Evolutionary conservation across 805 yeast genomes (phyloP).

Genomic region (Yamadazyma kitorensis): DNA sequence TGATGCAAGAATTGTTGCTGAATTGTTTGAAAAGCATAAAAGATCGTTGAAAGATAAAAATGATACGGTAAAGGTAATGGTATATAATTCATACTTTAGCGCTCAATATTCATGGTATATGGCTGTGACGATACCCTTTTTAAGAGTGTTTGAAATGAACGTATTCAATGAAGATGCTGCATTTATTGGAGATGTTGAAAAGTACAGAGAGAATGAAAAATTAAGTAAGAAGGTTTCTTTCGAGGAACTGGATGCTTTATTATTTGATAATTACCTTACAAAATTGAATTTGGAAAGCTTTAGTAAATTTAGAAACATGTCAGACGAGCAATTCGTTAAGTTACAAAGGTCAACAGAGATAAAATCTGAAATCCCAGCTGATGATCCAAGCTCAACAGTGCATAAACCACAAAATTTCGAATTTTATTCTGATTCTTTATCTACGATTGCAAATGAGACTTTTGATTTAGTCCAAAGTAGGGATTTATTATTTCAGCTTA

Average conservation of each 20-base stretch:
- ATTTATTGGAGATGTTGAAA: slow-evolving; percentile 15
- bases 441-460: slow-evolving; percentile 24
- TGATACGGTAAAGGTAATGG: slow-evolving; percentile 29
- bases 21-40: slow-evolving; percentile 23
- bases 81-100: slow-evolving; percentile 32
- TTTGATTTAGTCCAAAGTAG: slow-evolving; percentile 37
- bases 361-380: background rate
- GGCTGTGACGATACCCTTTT: slow-evolving; percentile 35
- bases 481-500: slow-evolving; percentile 34
- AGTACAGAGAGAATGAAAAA: slow-evolving; percentile 14
- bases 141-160: slow-evolving; percentile 32
- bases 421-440: slow-evolving; percentile 22
- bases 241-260: slow-evolving; percentile 19
- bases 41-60: slow-evolving; percentile 10
- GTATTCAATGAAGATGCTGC: slow-evolving; percentile 24
- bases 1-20: slow-evolving; percentile 21
- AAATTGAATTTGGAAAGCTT: slow-evolving; percentile 19
- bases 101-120: slow-evolving; percentile 38
- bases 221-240: slow-evolving; percentile 17
- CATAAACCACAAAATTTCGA: slow-evolving; percentile 33
- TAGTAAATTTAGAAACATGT: slow-evolving; percentile 13
- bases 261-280: slow-evolving; percentile 20
- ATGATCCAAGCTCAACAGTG: slow-evolving; percentile 5
- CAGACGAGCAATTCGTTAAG: slow-evolving; percentile 10
- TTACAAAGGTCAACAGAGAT: slow-evolving; percentile 6